Evolutionary conservation across 2,329 filamentous ascomycete genomes (phyloP).

Genomic region (Colletotrichum somersetense): DNA sequence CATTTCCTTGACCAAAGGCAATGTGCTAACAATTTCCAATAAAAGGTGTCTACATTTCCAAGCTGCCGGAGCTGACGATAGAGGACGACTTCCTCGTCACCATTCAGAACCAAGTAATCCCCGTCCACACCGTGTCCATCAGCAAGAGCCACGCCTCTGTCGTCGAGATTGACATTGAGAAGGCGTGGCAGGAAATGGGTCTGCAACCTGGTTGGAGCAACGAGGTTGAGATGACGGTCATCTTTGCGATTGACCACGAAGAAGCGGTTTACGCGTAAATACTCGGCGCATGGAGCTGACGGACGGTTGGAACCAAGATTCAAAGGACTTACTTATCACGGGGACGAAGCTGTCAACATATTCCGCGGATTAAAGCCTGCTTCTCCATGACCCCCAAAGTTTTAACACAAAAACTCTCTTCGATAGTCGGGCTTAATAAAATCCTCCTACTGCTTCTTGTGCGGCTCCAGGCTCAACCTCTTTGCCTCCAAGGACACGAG

Average conservation of each 20-base stretch:
- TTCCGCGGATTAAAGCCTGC: not conserved
- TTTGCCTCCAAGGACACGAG: constrained; percentile 55
- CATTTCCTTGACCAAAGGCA: constrained; percentile 17
- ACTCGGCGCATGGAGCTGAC: not conserved
- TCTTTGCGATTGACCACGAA: constrained; percentile 56
- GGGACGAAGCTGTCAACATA: not conserved
- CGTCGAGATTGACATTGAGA: constrained; percentile 80
- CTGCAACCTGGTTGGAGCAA: constrained; percentile 83
- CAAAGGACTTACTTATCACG: not conserved
- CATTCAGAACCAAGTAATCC: constrained; percentile 79
- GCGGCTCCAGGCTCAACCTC: constrained; percentile 51
- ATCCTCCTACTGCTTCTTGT: constrained; percentile 43
- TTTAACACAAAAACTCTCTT: not conserved
- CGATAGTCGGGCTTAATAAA: no score
- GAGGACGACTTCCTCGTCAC: constrained; percentile 78
- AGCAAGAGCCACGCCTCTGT: constrained; percentile 68
- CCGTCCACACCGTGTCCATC: constrained; percentile 72
- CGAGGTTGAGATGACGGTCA: constrained; percentile 78
- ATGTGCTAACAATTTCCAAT: not conserved
- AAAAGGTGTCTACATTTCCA: constrained; percentile 81
- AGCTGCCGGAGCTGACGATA: constrained; percentile 71
- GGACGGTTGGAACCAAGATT: not conserved
- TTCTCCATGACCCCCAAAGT: not conserved
- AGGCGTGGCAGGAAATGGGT: constrained; percentile 82
- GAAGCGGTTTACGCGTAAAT: not conserved